A percentile compares a stretch with the other conserved stretches of the same genome.
phyloP scores from a whole-genome alignment of 805 yeast species.

The Lipomyces chichibuensis region DNA sequence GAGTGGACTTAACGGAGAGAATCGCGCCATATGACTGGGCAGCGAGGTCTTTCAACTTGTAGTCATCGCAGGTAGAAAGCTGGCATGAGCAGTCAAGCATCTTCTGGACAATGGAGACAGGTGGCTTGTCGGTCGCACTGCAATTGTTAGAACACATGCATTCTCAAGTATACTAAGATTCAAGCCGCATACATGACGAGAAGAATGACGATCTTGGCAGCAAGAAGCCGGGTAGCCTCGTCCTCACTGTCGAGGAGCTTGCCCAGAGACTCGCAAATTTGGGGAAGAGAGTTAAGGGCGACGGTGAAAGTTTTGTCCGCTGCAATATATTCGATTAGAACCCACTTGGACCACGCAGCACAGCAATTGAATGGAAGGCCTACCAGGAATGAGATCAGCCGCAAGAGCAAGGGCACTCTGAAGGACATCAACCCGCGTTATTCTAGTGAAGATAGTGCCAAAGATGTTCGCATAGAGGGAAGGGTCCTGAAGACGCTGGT shows the following conservation, averaged over 20 bases:
- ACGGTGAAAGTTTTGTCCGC: slow-evolving; percentile 9
- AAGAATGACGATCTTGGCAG: slow-evolving; percentile 57
- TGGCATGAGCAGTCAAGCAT: slow-evolving; percentile 43
- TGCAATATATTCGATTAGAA: background rate
- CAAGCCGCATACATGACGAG: slow-evolving; percentile 47
- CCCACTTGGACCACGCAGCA: background rate
- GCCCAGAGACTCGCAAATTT: slow-evolving; percentile 13
- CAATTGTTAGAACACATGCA: slow-evolving; percentile 25
- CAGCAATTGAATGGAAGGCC: background rate
- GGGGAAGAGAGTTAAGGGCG: slow-evolving; percentile 19
- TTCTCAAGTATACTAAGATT: background rate
- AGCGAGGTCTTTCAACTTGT: slow-evolving; percentile 61
- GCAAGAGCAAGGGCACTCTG: slow-evolving; percentile 65
- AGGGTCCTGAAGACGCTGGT: slow-evolving; percentile 13
- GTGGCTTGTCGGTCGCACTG: slow-evolving; percentile 34
- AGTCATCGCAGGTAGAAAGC: slow-evolving; percentile 47
- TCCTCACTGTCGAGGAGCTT: slow-evolving; percentile 59
- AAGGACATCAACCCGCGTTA: slow-evolving; percentile 63
- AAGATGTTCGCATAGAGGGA: slow-evolving; percentile 20
- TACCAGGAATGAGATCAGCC: slow-evolving; percentile 53
- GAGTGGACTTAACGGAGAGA: slow-evolving; percentile 56
- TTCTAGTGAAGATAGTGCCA: slow-evolving; percentile 53
- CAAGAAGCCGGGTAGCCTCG: slow-evolving; percentile 58
- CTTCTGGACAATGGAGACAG: slow-evolving; percentile 48
- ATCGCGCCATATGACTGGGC: slow-evolving; percentile 69